A percentile compares a stretch with the other conserved stretches of the same genome.
phyloP scores from a whole-genome alignment of 108 stramenopile species.

The Nitzschia inconspicua region DNA sequence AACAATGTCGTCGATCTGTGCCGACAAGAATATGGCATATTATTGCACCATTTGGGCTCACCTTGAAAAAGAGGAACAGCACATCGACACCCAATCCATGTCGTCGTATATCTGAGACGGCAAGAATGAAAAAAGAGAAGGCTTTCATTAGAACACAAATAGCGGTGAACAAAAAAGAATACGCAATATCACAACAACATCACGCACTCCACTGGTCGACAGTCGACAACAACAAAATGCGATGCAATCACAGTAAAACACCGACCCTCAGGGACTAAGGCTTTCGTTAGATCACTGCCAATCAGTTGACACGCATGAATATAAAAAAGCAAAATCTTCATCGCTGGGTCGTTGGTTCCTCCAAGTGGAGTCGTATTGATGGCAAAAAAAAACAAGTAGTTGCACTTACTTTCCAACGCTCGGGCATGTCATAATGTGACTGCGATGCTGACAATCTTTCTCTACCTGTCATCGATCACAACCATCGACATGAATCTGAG shows the following conservation, averaged over 20 bases:
- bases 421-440: no score
- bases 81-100: background rate
- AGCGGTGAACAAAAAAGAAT: background rate
- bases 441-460: no score
- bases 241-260: background rate
- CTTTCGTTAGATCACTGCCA: slow-evolving; percentile 32
- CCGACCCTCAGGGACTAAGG: background rate
- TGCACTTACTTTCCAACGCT: no score
- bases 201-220: background rate
- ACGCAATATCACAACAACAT: background rate
- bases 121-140: background rate
- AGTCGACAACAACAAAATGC: background rate
- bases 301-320: slow-evolving; percentile 44
- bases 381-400: no score
- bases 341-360: no score
- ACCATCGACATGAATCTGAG: no score
- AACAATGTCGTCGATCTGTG: no score
- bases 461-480: no score
- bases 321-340: no score
- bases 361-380: no score
- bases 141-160: background rate
- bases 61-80: background rate
- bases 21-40: background rate
- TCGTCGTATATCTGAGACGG: background rate
- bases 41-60: background rate